Base-by-base conservation (phyloP, 768 basidiomycete species). In the Mycena sanguinolenta region DNA sequence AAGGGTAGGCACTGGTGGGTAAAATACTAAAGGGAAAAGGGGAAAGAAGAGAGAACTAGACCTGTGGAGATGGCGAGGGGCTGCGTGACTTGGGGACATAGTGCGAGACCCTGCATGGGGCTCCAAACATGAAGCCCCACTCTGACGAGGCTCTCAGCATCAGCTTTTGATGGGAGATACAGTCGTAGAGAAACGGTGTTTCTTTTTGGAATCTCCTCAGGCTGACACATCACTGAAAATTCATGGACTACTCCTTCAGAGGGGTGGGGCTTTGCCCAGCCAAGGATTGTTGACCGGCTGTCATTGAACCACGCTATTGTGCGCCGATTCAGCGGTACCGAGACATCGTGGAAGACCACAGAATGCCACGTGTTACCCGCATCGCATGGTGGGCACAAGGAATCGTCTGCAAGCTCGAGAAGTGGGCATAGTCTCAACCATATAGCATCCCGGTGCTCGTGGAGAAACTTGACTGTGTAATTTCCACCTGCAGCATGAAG, bases 321-420 rank as follows among this genome's bases (percentile, higher is more conserved):
- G 36, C 36, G 42, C 8, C 5, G 5, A 27, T 16, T 4, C 21
- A 3, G 44, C 55, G 44, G 65, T 42, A 59, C 57, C 2, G 65
- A 58, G 32, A 66, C 65, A 1, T 58, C 46, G 52, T 66, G 65
- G 21, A 66, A 27, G 9, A 42, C 42, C 8, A 60, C 65, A 2
- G 64, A 58, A 27, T 52, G 49, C 65, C 65, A 66, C 6, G 2
- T 21, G 17, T 66, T 58, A 21, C 59, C 65, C 7, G 49, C 52
- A 4, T 66, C 57, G 19, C 58, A 59, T 0, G 27, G 2, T 2
- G 65, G 65, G 6, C 57, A 39, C 4, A 2, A 9, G 13, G 17
- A 16, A 1, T 27, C 30, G 6, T 36, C 55, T 0, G 63, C 9
- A 14, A 65, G 16, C 0, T 19, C 4, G 9, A 65, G 64, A 10